Base-by-base conservation (phyloP, 2,329 filamentous ascomycete species). In the Aspergillus flavus region DNA sequence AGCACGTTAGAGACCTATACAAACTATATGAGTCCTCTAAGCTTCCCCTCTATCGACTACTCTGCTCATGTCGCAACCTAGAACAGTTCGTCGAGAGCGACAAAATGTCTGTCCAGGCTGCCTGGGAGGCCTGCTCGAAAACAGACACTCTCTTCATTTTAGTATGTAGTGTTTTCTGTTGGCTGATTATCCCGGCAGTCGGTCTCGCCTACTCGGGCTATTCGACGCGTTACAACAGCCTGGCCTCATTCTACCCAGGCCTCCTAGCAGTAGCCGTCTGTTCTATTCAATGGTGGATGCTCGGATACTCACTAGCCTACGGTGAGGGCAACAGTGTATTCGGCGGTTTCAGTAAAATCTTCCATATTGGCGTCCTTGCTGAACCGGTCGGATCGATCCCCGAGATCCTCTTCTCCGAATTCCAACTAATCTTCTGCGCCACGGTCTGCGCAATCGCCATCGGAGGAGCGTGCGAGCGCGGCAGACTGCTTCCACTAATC, bases 121-220 rank as follows among this genome's bases (percentile, higher is more conserved):
- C 81, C 23, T 85, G 83, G 82, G 81, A 83, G 59, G 77, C 79
- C 56, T 85, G 83, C 72, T 80, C 83, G 71, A 80, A 82, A 64
- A 83, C 73, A n/a, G 83, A 85, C 68, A 85, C 83, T 0, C 73
- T 82, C 52, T 84, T 84, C 69, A 78, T 84, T 54, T 75, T 84
- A 9, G 76, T 83, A n/a, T 84, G 82, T 70, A 81, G 77, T 23
- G 81, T 83, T 39, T 82, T 84, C 65, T 85, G 82, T 69, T 84
- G 82, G 82, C 78, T 81, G 1, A 84, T 85, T 64, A 81, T 84
- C 12, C 82, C 82, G 6, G 82, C 83, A 0, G 82, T 84, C 48
- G 82, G 82, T 11, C 79, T 84, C 21, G 83, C 80, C 5, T 84
- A 84, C 67, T 80, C 78, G 1, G 82, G 82, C 3, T 84, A 84